phyloP scores from a whole-genome alignment of 305 asterid genomes.

The Coffea humblotiana region DNA sequence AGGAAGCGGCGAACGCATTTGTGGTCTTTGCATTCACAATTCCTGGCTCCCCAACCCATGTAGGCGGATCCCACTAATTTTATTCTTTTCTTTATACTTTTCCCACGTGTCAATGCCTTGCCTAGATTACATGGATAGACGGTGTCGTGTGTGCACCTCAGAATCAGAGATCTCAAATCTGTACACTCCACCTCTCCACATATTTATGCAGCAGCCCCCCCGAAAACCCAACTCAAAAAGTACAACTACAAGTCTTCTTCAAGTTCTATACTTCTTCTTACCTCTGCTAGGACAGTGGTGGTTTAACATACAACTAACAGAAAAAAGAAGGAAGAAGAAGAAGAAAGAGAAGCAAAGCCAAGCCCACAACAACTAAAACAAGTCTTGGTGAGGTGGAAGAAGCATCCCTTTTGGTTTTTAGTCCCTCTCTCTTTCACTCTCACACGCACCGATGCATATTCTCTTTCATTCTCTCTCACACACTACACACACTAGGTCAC shows the following conservation, averaged over 20 bases:
- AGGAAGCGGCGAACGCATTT: not conserved
- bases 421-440: not conserved
- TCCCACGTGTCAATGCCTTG: slow-evolving; percentile 11
- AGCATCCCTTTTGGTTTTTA: not conserved
- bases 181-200: not conserved
- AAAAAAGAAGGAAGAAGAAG: not conserved
- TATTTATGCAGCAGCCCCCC: not conserved
- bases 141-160: slow-evolving; percentile 3
- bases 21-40: not conserved
- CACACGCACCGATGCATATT: not conserved
- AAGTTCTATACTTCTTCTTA: no score
- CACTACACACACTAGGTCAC: not conserved
- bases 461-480: not conserved
- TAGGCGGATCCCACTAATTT: not conserved
- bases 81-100: not conserved
- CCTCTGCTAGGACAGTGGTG: not conserved
- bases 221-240: not conserved
- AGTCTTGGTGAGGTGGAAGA: slow-evolving; percentile 3
- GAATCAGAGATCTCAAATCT: slow-evolving; percentile 18
- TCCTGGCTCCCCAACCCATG: not conserved
- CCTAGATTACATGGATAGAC: slow-evolving; percentile 17
- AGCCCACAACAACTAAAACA: not conserved
- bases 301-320: not conserved
- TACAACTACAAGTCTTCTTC: not conserved
- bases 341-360: not conserved